Percentiles rank a stretch among this genome's conserved stretches.
Conservation (phyloP, 441 rosid species). For the Kokia cookei region DNA sequence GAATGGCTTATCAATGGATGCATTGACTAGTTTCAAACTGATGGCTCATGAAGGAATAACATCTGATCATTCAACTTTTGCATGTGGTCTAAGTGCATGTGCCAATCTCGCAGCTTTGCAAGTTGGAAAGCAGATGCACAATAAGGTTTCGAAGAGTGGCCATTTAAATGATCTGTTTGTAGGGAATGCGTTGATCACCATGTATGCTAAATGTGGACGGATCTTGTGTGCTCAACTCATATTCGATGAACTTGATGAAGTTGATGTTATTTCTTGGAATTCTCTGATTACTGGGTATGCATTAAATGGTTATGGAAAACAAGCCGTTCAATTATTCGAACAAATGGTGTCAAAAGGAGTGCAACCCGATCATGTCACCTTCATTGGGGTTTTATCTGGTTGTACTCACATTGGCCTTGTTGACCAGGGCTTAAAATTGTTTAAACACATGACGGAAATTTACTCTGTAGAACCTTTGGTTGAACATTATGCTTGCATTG, state of each 20-base stretch:
- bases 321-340: conserved; percentile 55
- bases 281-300: conserved; percentile 85
- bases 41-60: conserved; percentile 49
- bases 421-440: conserved; percentile 63
- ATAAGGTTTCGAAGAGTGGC: conserved; percentile 58
- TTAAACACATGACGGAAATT: conserved; percentile 48
- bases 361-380: conserved; percentile 82
- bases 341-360: conserved; percentile 55
- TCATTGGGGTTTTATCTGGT: conserved; percentile 79
- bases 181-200: conserved; percentile 84
- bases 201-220: conserved; percentile 91
- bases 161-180: conserved; percentile 69
- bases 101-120: conserved; percentile 83
- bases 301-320: conserved; percentile 65
- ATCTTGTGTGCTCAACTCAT: conserved; percentile 67
- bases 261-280: conserved; percentile 80
- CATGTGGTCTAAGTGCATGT: conserved; percentile 90
- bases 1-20: conserved; percentile 55
- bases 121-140: conserved; percentile 88
- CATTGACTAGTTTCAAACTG: conserved; percentile 36
- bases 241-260: conserved; percentile 51
- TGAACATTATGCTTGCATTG: conserved; percentile 83
- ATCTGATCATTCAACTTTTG: conserved; percentile 71
- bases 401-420: conserved; percentile 79
- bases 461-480: conserved; percentile 52